These are phyloP conservation scores for Ustilago tritici DNA, from an alignment of 1,284 basidiomycete species.

Conservation along the genomic window DNA sequence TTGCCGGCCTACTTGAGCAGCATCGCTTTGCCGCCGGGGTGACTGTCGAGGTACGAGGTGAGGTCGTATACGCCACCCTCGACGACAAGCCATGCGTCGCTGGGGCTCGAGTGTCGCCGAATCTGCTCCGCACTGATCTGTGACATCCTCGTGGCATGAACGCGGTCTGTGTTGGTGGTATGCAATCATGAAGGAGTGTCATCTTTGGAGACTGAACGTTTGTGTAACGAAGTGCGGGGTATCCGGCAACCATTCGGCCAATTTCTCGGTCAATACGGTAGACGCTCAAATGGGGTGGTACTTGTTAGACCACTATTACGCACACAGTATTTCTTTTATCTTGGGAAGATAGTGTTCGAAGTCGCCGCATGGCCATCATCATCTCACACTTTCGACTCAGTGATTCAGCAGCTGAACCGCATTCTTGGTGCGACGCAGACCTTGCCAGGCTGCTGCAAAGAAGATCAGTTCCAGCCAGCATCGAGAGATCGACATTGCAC, in stretches of 20 bases:
- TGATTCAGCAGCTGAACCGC: too few relatives aligned
- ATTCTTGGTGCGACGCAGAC: background rate
- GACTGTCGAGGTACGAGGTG: constrained; percentile 81
- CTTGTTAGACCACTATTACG: background rate
- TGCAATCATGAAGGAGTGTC: too few relatives aligned
- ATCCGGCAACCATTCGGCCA: constrained; percentile 1
- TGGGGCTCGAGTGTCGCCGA: background rate
- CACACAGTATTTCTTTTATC: background rate
- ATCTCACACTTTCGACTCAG: background rate
- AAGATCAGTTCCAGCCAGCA: background rate
- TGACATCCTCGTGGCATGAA: background rate
- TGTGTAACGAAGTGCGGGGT: background rate
- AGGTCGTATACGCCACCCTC: constrained; percentile 70
- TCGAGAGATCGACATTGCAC: constrained; percentile 1
- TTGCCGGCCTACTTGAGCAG: constrained; percentile 83
- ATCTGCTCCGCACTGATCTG: constrained; percentile 4
- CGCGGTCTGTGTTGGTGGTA: too few relatives aligned
- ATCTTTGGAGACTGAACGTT: background rate
- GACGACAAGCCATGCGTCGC: constrained; percentile 56
- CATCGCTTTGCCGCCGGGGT: constrained; percentile 82
- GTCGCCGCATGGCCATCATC: background rate
- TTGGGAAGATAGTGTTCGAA: background rate
- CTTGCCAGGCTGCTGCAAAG: background rate
- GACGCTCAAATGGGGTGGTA: background rate
- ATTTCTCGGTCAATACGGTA: background rate